Percentiles rank a stretch among this genome's conserved stretches.
Evolutionary conservation across 495 filamentous ascomycete species (phyloP).

Genomic region (Pseudotulostoma volvatum): DNA sequence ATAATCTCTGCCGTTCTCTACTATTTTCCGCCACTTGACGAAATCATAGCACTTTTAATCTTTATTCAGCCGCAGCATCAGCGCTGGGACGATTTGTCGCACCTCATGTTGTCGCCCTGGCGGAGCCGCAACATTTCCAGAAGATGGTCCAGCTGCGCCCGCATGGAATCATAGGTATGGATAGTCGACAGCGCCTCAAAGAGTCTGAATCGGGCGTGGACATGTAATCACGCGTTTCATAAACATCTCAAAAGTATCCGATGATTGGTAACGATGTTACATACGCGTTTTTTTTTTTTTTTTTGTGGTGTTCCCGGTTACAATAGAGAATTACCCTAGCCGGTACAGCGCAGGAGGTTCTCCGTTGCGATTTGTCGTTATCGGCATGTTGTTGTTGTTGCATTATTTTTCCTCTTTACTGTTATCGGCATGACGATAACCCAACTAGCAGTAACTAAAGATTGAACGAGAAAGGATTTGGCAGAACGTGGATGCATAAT

Average conservation of each 20-base stretch:
- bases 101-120: constrained; percentile 31
- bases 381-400: no score
- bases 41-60: constrained; percentile 43
- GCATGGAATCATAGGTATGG: constrained; percentile 18
- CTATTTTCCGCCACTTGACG: constrained; percentile 30
- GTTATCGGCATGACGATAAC: no score
- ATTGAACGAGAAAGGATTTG: no score
- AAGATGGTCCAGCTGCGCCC: constrained; percentile 18
- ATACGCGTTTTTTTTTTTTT: no score
- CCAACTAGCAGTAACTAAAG: no score
- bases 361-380: no score
- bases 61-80: constrained; percentile 29
- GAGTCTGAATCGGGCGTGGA: constrained; percentile 15
- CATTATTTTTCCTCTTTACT: no score
- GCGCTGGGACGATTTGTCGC: constrained; percentile 21
- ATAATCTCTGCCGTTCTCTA: constrained; percentile 11
- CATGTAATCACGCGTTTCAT: constrained; percentile 29
- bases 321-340: no score
- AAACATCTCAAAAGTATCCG: constrained; percentile 24
- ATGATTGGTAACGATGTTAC: no score
- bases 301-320: no score
- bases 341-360: no score
- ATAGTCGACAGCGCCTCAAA: constrained; percentile 16
- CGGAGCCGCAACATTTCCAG: constrained; percentile 25
- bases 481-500: no score